Percentiles rank a stretch among this genome's conserved stretches.
phyloP scores from a whole-genome alignment of 495 filamentous ascomycete species.

The Tuber brumale region DNA sequence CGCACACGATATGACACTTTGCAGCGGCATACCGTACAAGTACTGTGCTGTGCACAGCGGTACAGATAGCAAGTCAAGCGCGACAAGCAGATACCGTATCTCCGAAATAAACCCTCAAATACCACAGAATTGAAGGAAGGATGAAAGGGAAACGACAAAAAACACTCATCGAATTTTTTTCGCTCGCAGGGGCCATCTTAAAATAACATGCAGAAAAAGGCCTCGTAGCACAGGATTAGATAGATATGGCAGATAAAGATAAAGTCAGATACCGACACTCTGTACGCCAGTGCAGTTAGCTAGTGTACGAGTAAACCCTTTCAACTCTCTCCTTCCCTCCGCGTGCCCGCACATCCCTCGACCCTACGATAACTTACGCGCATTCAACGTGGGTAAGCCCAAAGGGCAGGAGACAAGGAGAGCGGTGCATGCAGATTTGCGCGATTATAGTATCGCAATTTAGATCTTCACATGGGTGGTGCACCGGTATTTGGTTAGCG shows the following conservation, averaged over 20 bases:
- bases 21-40: background rate
- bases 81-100: background rate
- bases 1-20: background rate
- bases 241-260: background rate
- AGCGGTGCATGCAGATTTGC: background rate
- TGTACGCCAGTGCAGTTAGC: background rate
- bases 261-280: background rate
- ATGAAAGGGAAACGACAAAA: background rate
- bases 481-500: background rate
- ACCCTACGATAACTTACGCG: background rate
- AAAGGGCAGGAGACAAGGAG: background rate
- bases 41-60: background rate
- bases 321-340: background rate
- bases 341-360: background rate
- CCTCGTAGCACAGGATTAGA: conserved; percentile 2
- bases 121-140: too few relatives aligned
- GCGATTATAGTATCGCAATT: conserved; percentile 4
- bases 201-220: background rate
- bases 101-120: background rate
- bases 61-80: background rate
- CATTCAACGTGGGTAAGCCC: background rate
- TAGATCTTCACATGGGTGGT: conserved; percentile 1
- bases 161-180: background rate
- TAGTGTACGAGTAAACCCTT: background rate
- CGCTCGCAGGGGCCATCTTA: background rate